Percentiles rank a stretch among this genome's conserved stretches.
Evolutionary conservation across 176 grass and related monocot genomes (phyloP).

Genomic region (Cymbopogon citratus): DNA sequence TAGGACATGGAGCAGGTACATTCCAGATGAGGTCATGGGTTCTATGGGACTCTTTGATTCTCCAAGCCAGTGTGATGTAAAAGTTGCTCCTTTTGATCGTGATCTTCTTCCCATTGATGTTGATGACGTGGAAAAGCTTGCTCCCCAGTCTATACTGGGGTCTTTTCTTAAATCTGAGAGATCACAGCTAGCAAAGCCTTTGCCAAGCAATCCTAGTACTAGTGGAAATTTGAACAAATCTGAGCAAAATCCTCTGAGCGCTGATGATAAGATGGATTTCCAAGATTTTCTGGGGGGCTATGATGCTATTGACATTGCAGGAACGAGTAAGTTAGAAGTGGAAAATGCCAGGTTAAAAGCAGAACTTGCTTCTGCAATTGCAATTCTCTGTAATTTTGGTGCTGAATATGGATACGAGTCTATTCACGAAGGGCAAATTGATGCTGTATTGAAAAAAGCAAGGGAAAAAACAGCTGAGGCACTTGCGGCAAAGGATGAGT

Average conservation of each 20-base stretch:
- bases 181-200: constrained; percentile 38
- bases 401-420: constrained; percentile 62
- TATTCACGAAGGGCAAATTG: constrained; percentile 57
- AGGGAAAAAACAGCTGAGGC: constrained; percentile 75
- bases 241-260: constrained; percentile 39
- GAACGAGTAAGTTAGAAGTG: constrained; percentile 89
- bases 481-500: constrained; percentile 74
- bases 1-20: constrained; percentile 72
- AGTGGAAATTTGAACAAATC: constrained; percentile 40
- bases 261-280: constrained; percentile 60
- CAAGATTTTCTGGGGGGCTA: constrained; percentile 54
- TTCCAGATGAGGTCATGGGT: constrained; percentile 68
- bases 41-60: constrained; percentile 87
- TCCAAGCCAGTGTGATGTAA: constrained; percentile 81
- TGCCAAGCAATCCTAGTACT: constrained; percentile 29
- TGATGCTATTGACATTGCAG: constrained; percentile 70
- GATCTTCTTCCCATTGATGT: constrained; percentile 80
- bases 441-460: constrained; percentile 46
- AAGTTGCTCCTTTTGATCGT: constrained; percentile 71
- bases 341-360: constrained; percentile 93
- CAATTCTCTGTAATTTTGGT: constrained; percentile 51
- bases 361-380: constrained; percentile 92
- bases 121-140: constrained; percentile 68
- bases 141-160: constrained; percentile 58
- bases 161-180: constrained; percentile 54